Evolutionary conservation across 352 stramenopile species (phyloP).

Genomic region (Phytophthora colocasiae): DNA sequence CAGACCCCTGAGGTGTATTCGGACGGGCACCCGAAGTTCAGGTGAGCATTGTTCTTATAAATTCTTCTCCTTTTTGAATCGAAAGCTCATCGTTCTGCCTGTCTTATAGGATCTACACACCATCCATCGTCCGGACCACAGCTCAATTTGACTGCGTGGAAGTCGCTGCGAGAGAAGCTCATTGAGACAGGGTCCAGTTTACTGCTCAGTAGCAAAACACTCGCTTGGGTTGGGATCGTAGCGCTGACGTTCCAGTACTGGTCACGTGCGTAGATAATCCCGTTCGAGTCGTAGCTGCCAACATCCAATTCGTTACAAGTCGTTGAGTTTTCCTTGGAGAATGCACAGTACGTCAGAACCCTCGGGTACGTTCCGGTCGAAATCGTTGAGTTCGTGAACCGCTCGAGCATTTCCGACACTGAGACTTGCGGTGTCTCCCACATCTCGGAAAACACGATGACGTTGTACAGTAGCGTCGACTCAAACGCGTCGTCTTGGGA

Average conservation of each 20-base stretch:
- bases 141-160: constrained; percentile 56
- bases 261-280: constrained; percentile 52
- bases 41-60: constrained; percentile 6
- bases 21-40: background rate
- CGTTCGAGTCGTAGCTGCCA: constrained; percentile 14
- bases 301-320: constrained; percentile 30
- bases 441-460: constrained; percentile 63
- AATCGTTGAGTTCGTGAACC: constrained; percentile 34
- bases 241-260: constrained; percentile 59
- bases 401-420: constrained; percentile 3
- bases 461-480: constrained; percentile 52
- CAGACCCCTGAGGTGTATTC: constrained; percentile 19
- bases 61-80: background rate
- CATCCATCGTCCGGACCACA: constrained; percentile 28
- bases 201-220: constrained; percentile 55
- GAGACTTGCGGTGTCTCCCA: constrained; percentile 45
- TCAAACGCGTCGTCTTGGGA: constrained; percentile 30
- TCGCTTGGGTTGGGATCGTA: constrained; percentile 42
- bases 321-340: constrained; percentile 47
- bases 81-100: background rate
- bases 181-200: constrained; percentile 62
- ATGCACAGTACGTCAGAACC: constrained; percentile 55
- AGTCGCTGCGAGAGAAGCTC: constrained; percentile 59
- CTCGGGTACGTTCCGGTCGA: constrained; percentile 23
- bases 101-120: constrained; percentile 4